Percentiles rank a stretch among this genome's conserved stretches.
phyloP scores from a whole-genome alignment of 495 filamentous ascomycete genomes.

The Elaphomyces granulatus region DNA sequence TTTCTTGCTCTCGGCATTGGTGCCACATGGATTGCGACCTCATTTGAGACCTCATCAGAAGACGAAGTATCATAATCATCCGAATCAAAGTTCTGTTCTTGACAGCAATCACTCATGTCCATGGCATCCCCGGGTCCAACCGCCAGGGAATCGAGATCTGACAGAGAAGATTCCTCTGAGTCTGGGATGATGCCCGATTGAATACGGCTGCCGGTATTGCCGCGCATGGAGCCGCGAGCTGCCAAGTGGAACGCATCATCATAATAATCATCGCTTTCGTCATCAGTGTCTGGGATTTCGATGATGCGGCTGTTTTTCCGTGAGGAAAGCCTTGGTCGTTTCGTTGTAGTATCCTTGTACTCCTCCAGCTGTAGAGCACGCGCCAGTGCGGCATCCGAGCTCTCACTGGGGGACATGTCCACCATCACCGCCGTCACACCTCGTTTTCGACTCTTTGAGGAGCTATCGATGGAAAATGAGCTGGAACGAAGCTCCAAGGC shows the following conservation, averaged over 20 bases:
- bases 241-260: not conserved
- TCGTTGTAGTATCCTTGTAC: slow-evolving; percentile 25
- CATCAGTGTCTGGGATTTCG: slow-evolving; percentile 1
- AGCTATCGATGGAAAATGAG: slow-evolving; percentile 18
- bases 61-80: slow-evolving; percentile 5
- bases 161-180: not conserved
- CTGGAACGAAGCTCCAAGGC: slow-evolving; percentile 28
- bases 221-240: not conserved
- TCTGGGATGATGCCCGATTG: not conserved
- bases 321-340: slow-evolving; percentile 14
- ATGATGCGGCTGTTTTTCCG: not conserved
- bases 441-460: slow-evolving; percentile 24
- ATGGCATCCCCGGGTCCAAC: not conserved
- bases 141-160: not conserved
- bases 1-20: not conserved
- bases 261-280: slow-evolving; percentile 6
- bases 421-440: slow-evolving; percentile 7
- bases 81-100: not conserved
- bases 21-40: too few relatives aligned
- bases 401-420: slow-evolving; percentile 24
- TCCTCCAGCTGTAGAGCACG: slow-evolving; percentile 48
- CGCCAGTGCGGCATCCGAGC: slow-evolving; percentile 42
- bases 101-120: not conserved
- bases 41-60: slow-evolving; percentile 5
- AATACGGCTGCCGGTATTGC: not conserved